Percentiles rank a stretch among this genome's conserved stretches.
These are phyloP conservation scores for Phalaenopsis equestris DNA, from an alignment of 106 monocot genomes.

Conservation along the genomic window DNA sequence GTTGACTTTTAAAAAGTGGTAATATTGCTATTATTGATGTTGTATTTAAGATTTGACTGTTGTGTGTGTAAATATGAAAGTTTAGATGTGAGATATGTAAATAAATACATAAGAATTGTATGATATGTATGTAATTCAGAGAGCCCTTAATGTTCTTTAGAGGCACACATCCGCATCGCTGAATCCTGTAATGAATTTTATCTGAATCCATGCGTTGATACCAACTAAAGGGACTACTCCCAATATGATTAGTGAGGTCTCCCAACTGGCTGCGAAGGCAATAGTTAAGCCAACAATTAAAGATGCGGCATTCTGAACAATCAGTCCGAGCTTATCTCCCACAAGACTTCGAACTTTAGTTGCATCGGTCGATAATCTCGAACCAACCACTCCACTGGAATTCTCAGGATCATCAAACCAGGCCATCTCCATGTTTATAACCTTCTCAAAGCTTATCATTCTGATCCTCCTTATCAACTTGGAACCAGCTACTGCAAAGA, in stretches of 20 bases:
- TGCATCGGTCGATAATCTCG: slow-evolving; percentile 11
- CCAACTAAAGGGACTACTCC: slow-evolving; percentile 4
- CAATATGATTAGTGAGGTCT: slow-evolving; percentile 6
- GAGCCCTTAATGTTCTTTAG: not conserved
- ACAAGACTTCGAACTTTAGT: slow-evolving; percentile 3
- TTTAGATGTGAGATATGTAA: no score
- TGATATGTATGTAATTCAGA: not conserved
- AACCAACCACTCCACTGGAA: slow-evolving; percentile 10
- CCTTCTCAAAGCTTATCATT: slow-evolving; percentile 24
- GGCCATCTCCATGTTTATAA: slow-evolving; percentile 29
- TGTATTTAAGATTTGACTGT: no score
- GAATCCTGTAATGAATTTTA: slow-evolving; percentile 10
- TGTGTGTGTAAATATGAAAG: no score
- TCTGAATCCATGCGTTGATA: slow-evolving; percentile 9
- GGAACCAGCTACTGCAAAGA: slow-evolving; percentile 32
- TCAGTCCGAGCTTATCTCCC: slow-evolving; percentile 2
- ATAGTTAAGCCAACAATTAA: slow-evolving; percentile 4
- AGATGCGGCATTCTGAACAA: slow-evolving; percentile 1
- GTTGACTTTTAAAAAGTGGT: no score
- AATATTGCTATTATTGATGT: no score
- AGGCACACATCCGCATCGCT: slow-evolving; percentile 8
- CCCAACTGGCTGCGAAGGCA: slow-evolving; percentile 6
- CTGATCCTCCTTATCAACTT: slow-evolving; percentile 29
- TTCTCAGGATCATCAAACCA: slow-evolving; percentile 35
- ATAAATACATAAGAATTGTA: not conserved